phyloP scores from a whole-genome alignment of 2,329 filamentous ascomycete genomes.

The Clarireedia homoeocarpa region DNA sequence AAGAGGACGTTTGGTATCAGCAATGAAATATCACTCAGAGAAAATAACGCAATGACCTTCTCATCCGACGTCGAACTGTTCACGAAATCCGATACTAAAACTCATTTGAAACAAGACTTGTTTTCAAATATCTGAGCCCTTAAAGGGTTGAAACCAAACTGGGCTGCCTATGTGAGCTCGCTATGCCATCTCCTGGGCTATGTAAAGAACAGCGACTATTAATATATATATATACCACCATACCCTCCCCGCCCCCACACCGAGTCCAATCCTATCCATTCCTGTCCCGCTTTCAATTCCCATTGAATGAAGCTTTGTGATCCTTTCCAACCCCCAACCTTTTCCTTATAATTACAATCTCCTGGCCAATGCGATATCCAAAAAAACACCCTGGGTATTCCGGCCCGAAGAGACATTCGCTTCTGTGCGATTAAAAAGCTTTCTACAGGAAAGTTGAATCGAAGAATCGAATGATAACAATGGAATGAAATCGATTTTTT shows the following conservation, averaged over 20 bases:
- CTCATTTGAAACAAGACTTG: not conserved
- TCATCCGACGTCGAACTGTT: not conserved
- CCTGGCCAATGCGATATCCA: not conserved
- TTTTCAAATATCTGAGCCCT: not conserved
- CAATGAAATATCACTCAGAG: too few species aligned
- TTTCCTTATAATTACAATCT: not conserved
- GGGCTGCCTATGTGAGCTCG: not conserved
- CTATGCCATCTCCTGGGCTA: not conserved
- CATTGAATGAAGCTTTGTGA: not conserved
- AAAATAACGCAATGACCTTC: not conserved
- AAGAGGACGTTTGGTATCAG: too few species aligned
- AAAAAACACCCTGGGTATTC: slow-evolving; percentile 6
- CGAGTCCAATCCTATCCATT: not conserved
- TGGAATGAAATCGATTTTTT: not conserved
- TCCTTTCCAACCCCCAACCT: not conserved
- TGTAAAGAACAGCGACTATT: not conserved
- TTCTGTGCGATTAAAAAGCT: not conserved
- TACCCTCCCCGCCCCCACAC: not conserved
- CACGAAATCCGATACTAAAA: not conserved
- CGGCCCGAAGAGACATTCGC: slow-evolving; percentile 4
- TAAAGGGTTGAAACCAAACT: not conserved
- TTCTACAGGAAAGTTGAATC: not conserved
- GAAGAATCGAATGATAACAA: not conserved
- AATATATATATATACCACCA: not conserved
- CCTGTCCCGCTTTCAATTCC: not conserved